Evolutionary conservation across 2,329 filamentous ascomycete genomes (phyloP), one percentile per base, ranked within the genome.

Genomic region (Colletotrichum gigasporum): DNA sequence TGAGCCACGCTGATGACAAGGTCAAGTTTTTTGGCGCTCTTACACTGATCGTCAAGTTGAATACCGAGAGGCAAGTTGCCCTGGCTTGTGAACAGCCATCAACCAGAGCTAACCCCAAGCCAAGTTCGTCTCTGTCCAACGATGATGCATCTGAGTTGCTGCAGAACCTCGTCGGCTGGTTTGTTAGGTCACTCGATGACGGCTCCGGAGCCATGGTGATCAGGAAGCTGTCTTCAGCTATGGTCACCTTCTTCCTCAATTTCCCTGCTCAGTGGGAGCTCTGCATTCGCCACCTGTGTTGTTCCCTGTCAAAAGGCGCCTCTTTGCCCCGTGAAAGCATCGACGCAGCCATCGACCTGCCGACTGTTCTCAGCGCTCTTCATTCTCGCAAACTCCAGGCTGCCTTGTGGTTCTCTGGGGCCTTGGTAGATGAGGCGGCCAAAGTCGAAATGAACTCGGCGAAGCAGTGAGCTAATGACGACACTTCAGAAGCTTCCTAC

Each of bases 11-110:
- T 20, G 89, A 92, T 69, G 86, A 91, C 65, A 90, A 94, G 71
- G 88, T 96, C 69, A 91, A 91, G 68, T 98, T 98, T 78, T 97
- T 97, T 74, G 96, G 93, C 12, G 95, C 94, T 28, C 84, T 97
- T 63, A 98, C 95, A 0, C 91, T 97, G 69, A 96, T 93, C 52
- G 89, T 98, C 71, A 99, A 98, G 79, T 87, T 98, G 63, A 97
- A 98, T 74, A 91, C 90, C n/a, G 93, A 96, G 73, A 93, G 90
- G 91, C 67, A 82, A 71, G 11, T 28, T n/a, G 11, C 51, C 26
- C 18, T 16, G 12, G n/a, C 8, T 18, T 26, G 16, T 10, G 4
- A n/a, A 22, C n/a, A 12, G 37, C 35, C 34, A 28, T 57, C 32
- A 6, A 28, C 10, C 14, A 22, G 4, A 22, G 16, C 20, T 16